Conservation (phyloP, 2,329 filamentous ascomycete species). For the Gliomastix tumulicola region DNA sequence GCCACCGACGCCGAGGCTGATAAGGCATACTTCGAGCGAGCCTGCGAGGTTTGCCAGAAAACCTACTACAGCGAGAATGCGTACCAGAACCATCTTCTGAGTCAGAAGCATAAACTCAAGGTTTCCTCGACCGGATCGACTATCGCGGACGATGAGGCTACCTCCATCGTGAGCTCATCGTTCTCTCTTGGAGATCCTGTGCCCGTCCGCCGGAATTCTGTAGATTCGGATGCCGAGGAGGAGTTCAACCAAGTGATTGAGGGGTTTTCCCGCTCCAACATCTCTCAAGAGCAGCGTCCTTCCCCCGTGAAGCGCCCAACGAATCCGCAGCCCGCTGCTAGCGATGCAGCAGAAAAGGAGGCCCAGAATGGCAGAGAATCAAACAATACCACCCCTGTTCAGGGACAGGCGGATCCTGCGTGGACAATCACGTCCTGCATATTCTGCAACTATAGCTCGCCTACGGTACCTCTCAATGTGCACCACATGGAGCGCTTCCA, state of each 20-base stretch:
- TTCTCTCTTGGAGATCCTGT: slow-evolving; percentile 85
- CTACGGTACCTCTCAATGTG: slow-evolving; percentile 67
- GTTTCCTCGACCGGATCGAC: slow-evolving; percentile 39
- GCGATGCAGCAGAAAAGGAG: slow-evolving; percentile 35
- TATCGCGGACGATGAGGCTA: slow-evolving; percentile 58
- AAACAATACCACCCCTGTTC: slow-evolving; percentile 30
- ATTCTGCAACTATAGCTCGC: slow-evolving; percentile 86
- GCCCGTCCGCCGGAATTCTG: slow-evolving; percentile 30
- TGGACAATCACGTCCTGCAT: slow-evolving; percentile 58
- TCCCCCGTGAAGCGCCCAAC: slow-evolving; percentile 49
- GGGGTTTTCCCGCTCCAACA: slow-evolving; percentile 66
- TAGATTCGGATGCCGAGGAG: slow-evolving; percentile 63
- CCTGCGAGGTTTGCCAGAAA: slow-evolving; percentile 77
- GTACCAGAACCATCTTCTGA: slow-evolving; percentile 84
- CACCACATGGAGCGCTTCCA: slow-evolving; percentile 89
- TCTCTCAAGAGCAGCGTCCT: slow-evolving; percentile 38
- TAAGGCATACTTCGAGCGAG: slow-evolving; percentile 80
- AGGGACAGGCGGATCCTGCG: slow-evolving; percentile 22
- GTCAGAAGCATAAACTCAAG: slow-evolving; percentile 72
- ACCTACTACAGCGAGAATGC: slow-evolving; percentile 97
- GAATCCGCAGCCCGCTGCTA: slow-evolving; percentile 37
- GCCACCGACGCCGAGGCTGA: slow-evolving; percentile 77
- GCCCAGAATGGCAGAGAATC: slow-evolving; percentile 31
- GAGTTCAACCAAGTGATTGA: slow-evolving; percentile 75
- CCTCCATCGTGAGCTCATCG: slow-evolving; percentile 81